Base-by-base conservation (phyloP, 2,329 filamentous ascomycete genomes). In the Neofusicoccum kwambonambiense region DNA sequence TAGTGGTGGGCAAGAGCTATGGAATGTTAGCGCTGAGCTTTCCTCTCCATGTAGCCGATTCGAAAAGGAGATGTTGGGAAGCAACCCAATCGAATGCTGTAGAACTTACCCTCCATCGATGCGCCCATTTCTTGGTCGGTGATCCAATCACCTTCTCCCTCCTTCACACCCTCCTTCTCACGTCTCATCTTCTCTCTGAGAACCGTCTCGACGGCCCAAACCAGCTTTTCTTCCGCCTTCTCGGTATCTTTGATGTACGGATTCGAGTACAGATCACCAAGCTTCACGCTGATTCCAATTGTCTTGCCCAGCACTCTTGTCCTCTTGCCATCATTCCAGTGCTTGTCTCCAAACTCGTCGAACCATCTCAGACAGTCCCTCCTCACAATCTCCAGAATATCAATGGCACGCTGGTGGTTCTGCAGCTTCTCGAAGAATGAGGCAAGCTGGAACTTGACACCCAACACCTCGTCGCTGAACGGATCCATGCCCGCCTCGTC, bases 391-490 rank as follows among this genome's bases (percentile, higher is more conserved):
- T 96, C 91, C 37, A 97, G 79, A 3, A 97, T 87, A 57, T 91
- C 86, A 65, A 91, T 88, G 0, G 93, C 88, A 65, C 88, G 86
- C 22, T 86, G 82, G 72, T 88, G 88, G 71, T 90, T 86, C 37
- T 88, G 84, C 15, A 91, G 86, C 72, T 90, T 89, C 77, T 97
- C 92, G 67, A 97, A 83, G 83, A 96, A 88, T 9, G 85, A 84
- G 1, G 92, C 88, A 8, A 96, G 83, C 74, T 93, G 88, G 58
- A 98, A 89, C 73, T 93, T 92, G 61, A 98, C 88, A 8, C 95
- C 95, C 70, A 97, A 84, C 39, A 97, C 89, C 75, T 97, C 93
- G 70, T 97, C 91, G 3, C 91, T 93, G 75, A 93, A 96, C 0
- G 91, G 92, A 73, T 98, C 92, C 80, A 99, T 86, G 0, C 88